Base-by-base conservation (phyloP, 345 rosid genomes). In the Litchi chinensis region DNA sequence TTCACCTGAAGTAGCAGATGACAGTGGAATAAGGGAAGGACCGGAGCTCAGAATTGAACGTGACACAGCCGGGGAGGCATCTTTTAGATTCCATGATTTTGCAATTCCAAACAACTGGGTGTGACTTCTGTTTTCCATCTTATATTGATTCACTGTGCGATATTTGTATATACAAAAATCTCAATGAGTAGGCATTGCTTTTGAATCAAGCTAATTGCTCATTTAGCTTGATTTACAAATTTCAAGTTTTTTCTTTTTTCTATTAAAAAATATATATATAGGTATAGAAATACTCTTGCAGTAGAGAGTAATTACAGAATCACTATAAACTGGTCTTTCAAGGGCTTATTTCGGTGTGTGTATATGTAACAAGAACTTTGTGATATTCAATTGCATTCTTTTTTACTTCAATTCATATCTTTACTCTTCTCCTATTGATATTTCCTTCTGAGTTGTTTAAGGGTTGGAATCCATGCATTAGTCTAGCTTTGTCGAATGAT, bases 11-110 rank as follows among this genome's bases (percentile, higher is more conserved):
- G 79, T 70, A 63, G 32, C 81, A 2, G 54, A 37, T 54, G 83
- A 86, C 18, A 74, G 77, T 19, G 82, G 43, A 2, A 40, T 57
- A 32, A 79, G 73, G 6, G 76, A 71, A 7, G 87, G 73, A 77
- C 76, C 65, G 0, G 89, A 78, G 52, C 16, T 73, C 41, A 85
- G 83, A 76, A 85, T 85, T 65, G 87, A 83, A 41, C 86, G 97
- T 8, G 95, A 89, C 64, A 90, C 97, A 2, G 94, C 89, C 0
- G 99, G 97, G 32, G 97, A 90, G 75, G 82, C 48, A 39, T 95
- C 99, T 9, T 95, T 95, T 72, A 90, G 95, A 81, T 93, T 95
- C 83, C 95, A 89, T 77, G 91, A 92, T 54, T 93, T 93, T 68
- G 82, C 90, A 54, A 86, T 85, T 76, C 80, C 91, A 1, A 93